A percentile compares a stretch with the other conserved stretches of the same genome.
These are phyloP conservation scores for Sambucus nigra DNA, from an alignment of 129 eudicot genomes.

Conservation along the genomic window DNA sequence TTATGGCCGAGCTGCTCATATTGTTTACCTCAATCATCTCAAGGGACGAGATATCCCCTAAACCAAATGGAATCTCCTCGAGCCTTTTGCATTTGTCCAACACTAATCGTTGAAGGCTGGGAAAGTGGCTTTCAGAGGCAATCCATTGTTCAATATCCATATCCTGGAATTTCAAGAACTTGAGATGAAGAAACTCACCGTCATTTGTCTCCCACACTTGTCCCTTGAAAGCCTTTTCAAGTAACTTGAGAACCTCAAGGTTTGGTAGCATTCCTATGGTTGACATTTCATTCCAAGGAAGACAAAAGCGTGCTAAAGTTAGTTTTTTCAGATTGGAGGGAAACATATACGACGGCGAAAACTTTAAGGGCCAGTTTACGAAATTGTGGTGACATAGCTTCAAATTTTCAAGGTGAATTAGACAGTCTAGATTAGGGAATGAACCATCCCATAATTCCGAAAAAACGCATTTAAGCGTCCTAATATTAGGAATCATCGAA, in stretches of 20 bases:
- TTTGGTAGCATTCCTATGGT: constrained; percentile 22
- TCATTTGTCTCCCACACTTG: constrained; percentile 24
- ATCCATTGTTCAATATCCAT: constrained; percentile 22
- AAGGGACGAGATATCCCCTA: constrained; percentile 18
- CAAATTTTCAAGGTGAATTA: constrained; percentile 24
- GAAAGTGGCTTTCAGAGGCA: constrained; percentile 21
- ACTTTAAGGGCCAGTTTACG: not conserved
- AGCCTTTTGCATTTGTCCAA: constrained; percentile 13
- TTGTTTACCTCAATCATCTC: constrained; percentile 18
- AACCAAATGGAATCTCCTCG: constrained; percentile 24
- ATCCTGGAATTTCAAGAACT: constrained; percentile 18
- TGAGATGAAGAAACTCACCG: constrained; percentile 26
- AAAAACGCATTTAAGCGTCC: constrained; percentile 17
- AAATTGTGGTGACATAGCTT: constrained; percentile 5
- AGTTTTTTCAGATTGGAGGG: constrained; percentile 27
- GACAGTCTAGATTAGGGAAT: constrained; percentile 10
- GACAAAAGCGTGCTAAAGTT: constrained; percentile 13
- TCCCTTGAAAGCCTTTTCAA: constrained; percentile 16
- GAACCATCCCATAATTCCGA: not conserved
- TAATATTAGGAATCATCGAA: constrained; percentile 17
- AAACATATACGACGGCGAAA: constrained; percentile 9
- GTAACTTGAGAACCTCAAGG: constrained; percentile 30
- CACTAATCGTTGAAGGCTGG: constrained; percentile 16
- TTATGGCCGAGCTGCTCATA: constrained; percentile 10
- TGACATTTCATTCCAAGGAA: constrained; percentile 26